These are phyloP conservation scores for Hippophae tibetana DNA, from an alignment of 306 rosid genomes.

Conservation along the genomic window DNA sequence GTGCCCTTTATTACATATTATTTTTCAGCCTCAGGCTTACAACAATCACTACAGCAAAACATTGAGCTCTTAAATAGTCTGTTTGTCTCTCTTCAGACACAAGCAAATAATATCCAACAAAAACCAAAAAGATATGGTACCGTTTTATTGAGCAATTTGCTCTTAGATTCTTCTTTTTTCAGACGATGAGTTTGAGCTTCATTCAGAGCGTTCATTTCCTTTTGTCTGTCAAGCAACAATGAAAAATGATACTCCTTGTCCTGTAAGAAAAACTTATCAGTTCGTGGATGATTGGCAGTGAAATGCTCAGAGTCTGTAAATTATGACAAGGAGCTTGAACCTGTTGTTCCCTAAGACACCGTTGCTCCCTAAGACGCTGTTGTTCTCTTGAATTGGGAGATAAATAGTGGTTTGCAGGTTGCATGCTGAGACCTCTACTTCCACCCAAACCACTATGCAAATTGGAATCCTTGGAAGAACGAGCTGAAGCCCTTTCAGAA, in stretches of 20 bases:
- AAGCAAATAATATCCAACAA: conserved; percentile 1
- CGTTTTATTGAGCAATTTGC: conserved; percentile 24
- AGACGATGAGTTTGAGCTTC: conserved; percentile 30
- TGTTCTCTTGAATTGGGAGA: conserved; percentile 27
- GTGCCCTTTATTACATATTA: too few relatives aligned
- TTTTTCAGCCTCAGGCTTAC: too few relatives aligned
- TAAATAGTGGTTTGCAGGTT: conserved; percentile 12
- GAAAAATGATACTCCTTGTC: conserved; percentile 49
- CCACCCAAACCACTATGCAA: conserved; percentile 25
- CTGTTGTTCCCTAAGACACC: conserved; percentile 36
- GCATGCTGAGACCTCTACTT: conserved; percentile 21
- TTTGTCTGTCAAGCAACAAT: conserved; percentile 37
- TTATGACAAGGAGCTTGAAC: conserved; percentile 27
- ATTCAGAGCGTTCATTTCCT: conserved; percentile 28
- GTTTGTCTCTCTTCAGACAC: conserved; percentile 6
- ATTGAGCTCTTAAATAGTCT: too few relatives aligned
- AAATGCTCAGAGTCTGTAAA: not conserved
- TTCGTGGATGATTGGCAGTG: conserved; percentile 1
- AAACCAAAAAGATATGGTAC: conserved; percentile 17
- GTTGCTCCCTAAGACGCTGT: conserved; percentile 22
- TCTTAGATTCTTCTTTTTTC: conserved; percentile 22
- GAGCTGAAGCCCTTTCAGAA: conserved; percentile 22
- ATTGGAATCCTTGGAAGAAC: conserved; percentile 24
- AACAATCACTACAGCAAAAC: too few relatives aligned
- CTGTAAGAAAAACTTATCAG: conserved; percentile 30